A percentile compares a stretch with the other conserved stretches of the same genome.
These are phyloP conservation scores for Cladophialophora carrionii DNA, from an alignment of 2,329 filamentous ascomycete species.

Conservation along the genomic window DNA sequence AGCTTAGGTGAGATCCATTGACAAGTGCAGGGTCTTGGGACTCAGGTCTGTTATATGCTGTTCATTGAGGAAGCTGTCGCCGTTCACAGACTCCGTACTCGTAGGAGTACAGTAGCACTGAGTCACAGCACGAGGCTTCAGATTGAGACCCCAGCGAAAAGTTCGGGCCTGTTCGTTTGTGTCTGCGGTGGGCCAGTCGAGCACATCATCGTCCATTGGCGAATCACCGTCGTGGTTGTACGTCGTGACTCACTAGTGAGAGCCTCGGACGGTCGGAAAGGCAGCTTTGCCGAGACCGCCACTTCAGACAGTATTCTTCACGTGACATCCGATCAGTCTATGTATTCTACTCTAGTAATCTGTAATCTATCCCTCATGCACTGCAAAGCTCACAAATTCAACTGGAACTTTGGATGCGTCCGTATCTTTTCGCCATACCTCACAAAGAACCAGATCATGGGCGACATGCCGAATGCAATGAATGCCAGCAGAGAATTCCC, in stretches of 20 bases:
- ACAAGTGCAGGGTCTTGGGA: not conserved
- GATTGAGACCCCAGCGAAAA: conserved; percentile 6
- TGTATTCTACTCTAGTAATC: not conserved
- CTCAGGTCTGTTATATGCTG: not conserved
- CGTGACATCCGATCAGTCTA: not conserved
- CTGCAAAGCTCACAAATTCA: conserved; percentile 35
- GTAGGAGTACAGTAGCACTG: not conserved
- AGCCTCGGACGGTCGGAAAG: not conserved
- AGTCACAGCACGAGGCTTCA: conserved; percentile 8
- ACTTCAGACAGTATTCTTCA: not conserved
- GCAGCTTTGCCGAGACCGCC: conserved; percentile 2
- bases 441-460: conserved; percentile 45
- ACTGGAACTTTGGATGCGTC: conserved; percentile 41
- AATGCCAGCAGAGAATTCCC: conserved; percentile 61
- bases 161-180: not conserved
- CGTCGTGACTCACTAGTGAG: not conserved
- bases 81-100: not conserved
- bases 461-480: conserved; percentile 56
- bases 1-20: conserved; percentile 24
- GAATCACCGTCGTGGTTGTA: not conserved
- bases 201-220: conserved; percentile 12
- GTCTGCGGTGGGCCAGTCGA: conserved; percentile 3
- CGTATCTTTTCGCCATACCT: conserved; percentile 45
- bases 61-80: not conserved
- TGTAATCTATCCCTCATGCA: conserved; percentile 1